These are phyloP conservation scores for Geotrichum ghanense DNA, from an alignment of 805 yeast species.

Conservation along the genomic window DNA sequence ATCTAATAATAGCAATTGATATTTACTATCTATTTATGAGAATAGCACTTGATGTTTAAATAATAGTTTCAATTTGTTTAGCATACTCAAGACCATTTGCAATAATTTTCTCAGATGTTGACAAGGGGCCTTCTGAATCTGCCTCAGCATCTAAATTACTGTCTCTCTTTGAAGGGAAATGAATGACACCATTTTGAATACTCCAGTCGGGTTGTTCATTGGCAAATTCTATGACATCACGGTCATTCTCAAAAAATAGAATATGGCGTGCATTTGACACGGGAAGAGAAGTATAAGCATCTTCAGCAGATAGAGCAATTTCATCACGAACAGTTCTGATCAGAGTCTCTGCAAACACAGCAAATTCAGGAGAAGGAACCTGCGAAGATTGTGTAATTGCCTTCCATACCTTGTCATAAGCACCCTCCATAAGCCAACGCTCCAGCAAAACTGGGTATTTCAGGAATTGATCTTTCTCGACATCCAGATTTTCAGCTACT, in stretches of 20 bases:
- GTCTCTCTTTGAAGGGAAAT: constrained; percentile 25
- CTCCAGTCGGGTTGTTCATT: constrained; percentile 46
- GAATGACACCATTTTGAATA: constrained; percentile 33
- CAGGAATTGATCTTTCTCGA: constrained; percentile 60
- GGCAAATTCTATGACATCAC: constrained; percentile 43
- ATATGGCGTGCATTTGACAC: constrained; percentile 72
- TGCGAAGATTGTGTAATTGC: constrained; percentile 45
- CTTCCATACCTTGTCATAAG: constrained; percentile 84
- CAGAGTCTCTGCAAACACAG: constrained; percentile 63
- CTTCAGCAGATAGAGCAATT: constrained; percentile 74
- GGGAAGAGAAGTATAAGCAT: constrained; percentile 67
- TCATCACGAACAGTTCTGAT: constrained; percentile 73
- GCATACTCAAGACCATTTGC: constrained; percentile 78
- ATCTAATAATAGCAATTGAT: no score
- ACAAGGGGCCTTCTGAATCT: constrained; percentile 9
- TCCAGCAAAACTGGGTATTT: constrained; percentile 83
- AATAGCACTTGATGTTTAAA: no score
- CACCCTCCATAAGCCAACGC: constrained; percentile 92
- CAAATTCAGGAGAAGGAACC: constrained; percentile 57
- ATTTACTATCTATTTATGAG: no score
- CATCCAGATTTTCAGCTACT: constrained; percentile 33
- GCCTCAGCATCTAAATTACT: constrained; percentile 30
- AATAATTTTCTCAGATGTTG: constrained; percentile 34
- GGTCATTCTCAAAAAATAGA: constrained; percentile 54
- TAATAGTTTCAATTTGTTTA: constrained; percentile 82